These are phyloP conservation scores for Rhizopogon sp. DNA, from an alignment of 768 basidiomycete genomes.

Conservation along the genomic window DNA sequence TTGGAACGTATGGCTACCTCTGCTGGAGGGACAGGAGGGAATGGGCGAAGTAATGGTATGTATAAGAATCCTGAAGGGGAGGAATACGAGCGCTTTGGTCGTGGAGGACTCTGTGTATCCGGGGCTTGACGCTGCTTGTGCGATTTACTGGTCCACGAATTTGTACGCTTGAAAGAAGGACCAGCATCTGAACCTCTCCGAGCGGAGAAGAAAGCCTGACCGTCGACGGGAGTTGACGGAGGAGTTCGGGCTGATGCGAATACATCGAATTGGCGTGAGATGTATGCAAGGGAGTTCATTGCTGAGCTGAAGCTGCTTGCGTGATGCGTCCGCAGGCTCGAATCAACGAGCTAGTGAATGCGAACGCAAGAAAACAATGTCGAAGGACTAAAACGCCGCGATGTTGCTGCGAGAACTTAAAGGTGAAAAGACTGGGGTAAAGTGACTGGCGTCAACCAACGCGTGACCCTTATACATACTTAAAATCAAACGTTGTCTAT, in stretches of 20 bases:
- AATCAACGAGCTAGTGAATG: neutral
- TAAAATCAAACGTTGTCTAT: neutral
- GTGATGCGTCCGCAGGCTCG: slow-evolving; percentile 3
- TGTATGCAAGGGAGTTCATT: slow-evolving; percentile 81
- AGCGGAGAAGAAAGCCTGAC: slow-evolving; percentile 27
- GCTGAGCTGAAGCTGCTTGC: neutral
- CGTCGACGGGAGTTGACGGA: slow-evolving; percentile 48
- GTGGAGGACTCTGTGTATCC: slow-evolving; percentile 17
- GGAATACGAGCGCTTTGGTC: slow-evolving; percentile 57
- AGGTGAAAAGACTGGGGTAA: neutral
- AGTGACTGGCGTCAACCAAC: neutral
- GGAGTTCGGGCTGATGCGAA: slow-evolving; percentile 57
- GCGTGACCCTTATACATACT: neutral
- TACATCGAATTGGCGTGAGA: slow-evolving; percentile 80
- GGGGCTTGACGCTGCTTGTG: slow-evolving; percentile 37
- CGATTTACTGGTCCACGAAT: slow-evolving; percentile 54
- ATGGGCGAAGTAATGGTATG: slow-evolving; percentile 25
- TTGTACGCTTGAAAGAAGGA: slow-evolving; percentile 39
- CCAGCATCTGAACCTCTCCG: slow-evolving; percentile 24
- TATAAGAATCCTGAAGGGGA: slow-evolving; percentile 49
- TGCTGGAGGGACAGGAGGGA: slow-evolving; percentile 22
- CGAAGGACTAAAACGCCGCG: neutral
- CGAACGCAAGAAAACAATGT: neutral
- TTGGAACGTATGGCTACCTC: slow-evolving; percentile 32
- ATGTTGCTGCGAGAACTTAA: neutral